Conservation (phyloP, 2,329 filamentous ascomycete species). For the Fusarium aywerte region DNA sequence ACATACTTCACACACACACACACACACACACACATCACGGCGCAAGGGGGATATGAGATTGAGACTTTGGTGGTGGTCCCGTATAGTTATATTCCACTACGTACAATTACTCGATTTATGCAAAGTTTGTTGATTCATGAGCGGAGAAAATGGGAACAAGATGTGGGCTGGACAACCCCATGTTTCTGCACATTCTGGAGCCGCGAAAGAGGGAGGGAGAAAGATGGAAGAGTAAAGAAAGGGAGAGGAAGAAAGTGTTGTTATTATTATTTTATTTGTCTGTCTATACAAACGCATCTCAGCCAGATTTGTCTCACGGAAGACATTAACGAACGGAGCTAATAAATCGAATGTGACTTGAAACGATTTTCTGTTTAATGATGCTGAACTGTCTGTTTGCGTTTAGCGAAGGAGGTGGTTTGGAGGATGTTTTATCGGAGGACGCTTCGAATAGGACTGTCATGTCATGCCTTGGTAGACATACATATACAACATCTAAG, state of each 20-base stretch:
- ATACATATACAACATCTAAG: constrained; percentile 1
- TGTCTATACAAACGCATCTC: constrained; percentile 46
- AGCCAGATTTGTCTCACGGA: constrained; percentile 37
- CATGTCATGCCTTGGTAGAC: constrained; percentile 15
- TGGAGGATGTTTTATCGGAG: constrained; percentile 1
- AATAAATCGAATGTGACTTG: constrained; percentile 28
- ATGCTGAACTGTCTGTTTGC: constrained; percentile 24
- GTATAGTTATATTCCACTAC: constrained; percentile 43
- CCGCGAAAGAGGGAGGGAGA: constrained; percentile 23
- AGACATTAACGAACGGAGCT: constrained; percentile 44
- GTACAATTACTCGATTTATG: constrained; percentile 40
- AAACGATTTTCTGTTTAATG: constrained; percentile 15
- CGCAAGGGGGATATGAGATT: constrained; percentile 43
- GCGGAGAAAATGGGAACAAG: constrained; percentile 24
- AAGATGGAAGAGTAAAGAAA: neutral
- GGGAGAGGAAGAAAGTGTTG: constrained; percentile 8
- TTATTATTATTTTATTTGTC: constrained; percentile 41
- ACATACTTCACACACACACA: constrained; percentile 24
- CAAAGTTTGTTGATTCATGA: constrained; percentile 39
- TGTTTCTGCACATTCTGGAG: constrained; percentile 22
- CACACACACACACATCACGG: constrained; percentile 39
- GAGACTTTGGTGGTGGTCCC: constrained; percentile 41
- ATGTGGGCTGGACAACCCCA: constrained; percentile 37
- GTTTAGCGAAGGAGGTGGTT: neutral
- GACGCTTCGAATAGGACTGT: neutral